A percentile compares a stretch with the other conserved stretches of the same genome.
phyloP scores from a whole-genome alignment of 108 stramenopile species.

The Fistulifera pelliculosa region DNA sequence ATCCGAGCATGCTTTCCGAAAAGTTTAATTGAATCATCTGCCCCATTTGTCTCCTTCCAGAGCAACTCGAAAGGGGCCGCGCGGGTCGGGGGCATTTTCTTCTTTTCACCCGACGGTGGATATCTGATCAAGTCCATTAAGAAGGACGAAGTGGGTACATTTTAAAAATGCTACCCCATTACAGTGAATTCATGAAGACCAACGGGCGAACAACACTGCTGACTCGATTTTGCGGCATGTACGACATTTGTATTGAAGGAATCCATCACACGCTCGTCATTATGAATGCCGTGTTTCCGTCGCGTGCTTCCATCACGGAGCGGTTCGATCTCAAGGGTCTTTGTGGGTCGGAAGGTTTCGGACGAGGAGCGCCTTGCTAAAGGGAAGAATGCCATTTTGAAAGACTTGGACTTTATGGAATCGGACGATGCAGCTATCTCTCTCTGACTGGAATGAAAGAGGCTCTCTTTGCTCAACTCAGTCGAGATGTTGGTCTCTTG shows the following conservation, averaged over 20 bases:
- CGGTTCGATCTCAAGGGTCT: constrained; percentile 85
- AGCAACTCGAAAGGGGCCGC: constrained; percentile 84
- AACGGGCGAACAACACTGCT: constrained; percentile 57
- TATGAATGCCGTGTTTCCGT: constrained; percentile 82
- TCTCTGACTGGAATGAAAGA: constrained; percentile 28
- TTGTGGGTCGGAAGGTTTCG: constrained; percentile 76
- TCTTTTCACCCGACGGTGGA: constrained; percentile 80
- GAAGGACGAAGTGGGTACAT: constrained; percentile 51
- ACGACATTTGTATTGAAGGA: constrained; percentile 37
- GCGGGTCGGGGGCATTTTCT: constrained; percentile 66
- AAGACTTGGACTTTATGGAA: constrained; percentile 10
- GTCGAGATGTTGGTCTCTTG: constrained; percentile 68
- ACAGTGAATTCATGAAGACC: constrained; percentile 62
- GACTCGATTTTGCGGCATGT: constrained; percentile 82
- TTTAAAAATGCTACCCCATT: constrained; percentile 62
- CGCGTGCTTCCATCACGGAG: constrained; percentile 61
- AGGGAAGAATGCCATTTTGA: constrained; percentile 53
- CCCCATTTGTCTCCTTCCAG: constrained; percentile 73
- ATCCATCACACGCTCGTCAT: constrained; percentile 60
- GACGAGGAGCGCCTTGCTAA: constrained; percentile 42
- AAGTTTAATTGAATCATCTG: constrained; percentile 35
- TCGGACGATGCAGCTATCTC: not conserved
- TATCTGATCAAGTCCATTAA: constrained; percentile 88
- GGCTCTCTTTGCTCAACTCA: constrained; percentile 66
- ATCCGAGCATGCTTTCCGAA: constrained; percentile 35